These are phyloP conservation scores for Thalassiosira profunda DNA, from an alignment of 108 stramenopile genomes.

Conservation along the genomic window DNA sequence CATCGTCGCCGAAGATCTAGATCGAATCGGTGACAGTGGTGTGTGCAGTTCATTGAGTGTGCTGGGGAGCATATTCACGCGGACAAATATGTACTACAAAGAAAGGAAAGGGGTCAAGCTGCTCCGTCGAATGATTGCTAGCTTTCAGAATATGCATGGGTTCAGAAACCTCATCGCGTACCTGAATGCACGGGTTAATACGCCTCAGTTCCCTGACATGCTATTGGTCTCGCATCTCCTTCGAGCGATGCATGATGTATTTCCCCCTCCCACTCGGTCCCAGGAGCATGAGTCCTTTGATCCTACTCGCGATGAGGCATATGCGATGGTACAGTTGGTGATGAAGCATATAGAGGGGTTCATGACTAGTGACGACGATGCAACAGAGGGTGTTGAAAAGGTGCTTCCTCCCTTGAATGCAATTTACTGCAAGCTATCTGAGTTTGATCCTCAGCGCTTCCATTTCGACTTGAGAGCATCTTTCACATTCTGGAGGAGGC, in stretches of 20 bases:
- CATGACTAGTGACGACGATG: no score
- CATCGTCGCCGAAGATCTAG: conserved; percentile 70
- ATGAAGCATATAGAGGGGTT: no score
- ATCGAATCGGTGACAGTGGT: no score
- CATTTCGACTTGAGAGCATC: conserved; percentile 16
- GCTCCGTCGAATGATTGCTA: conserved; percentile 63
- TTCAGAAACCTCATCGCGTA: conserved; percentile 57
- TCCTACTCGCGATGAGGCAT: no score
- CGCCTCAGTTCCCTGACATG: conserved; percentile 48
- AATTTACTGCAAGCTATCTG: no score
- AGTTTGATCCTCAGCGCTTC: neutral
- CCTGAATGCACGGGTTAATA: conserved; percentile 42
- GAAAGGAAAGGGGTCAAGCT: conserved; percentile 60
- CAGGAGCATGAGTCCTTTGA: no score
- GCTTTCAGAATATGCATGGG: conserved; percentile 53
- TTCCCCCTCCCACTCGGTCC: no score
- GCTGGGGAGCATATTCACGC: conserved; percentile 53
- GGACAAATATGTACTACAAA: conserved; percentile 82
- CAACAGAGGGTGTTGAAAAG: no score
- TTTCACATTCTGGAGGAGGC: conserved; percentile 63
- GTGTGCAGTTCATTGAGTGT: no score
- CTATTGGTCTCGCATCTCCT: conserved; percentile 2
- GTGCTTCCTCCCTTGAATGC: no score
- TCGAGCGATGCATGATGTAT: no score
- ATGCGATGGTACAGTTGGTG: no score